Base-by-base conservation (phyloP, 129 eudicot genomes). In the Heracleum sosnowskyi region DNA sequence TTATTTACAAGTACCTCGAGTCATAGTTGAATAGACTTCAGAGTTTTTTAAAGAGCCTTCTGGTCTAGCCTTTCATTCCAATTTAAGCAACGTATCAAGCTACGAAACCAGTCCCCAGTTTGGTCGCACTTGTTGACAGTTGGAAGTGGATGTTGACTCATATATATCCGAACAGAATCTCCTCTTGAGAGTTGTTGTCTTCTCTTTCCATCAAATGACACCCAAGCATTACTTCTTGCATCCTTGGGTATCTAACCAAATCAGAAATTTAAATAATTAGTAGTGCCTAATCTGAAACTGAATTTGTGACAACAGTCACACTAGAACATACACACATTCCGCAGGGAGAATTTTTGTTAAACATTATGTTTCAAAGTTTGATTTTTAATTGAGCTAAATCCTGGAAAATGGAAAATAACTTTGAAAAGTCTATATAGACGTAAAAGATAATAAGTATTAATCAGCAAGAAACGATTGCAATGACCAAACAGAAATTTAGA, bases 191-290 rank as follows among this genome's bases (percentile, higher is more conserved):
- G 97, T 79, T 96, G 99, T 78, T 96, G 99, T 86, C 99, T 92
- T 86, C 99, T 92, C 91, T 96, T 96, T 72, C 99, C 99, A 84
- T 96, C 99, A 63, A 96, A 96, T 6, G 99, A 96, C 34, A 96
- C 99, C 99, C 99, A 96, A 39, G 99, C 99, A 75, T 92, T 96
- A 82, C 99, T 96, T 76, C 99, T 82, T 69, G 99, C 99, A 84
- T 96, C 96, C 45, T 90, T 91, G 11, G 99, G 99, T 79, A 96
- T 92, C 99, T 96, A 88, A 13, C 49, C 47, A 69, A 15, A 11
- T 36, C 41, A 63, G 31, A 7, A 66, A 12, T 29, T 51, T 5
- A 28, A n/a, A 76, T 18, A 20, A 33, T 47, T 73, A 73, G 49
- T 26, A 15, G 60, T 44, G 17, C 0, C 37, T n/a, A 45, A 4